Evolutionary conservation across 805 yeast species (phyloP), one percentile per base, ranked within the genome.

Genomic region (Yamadazyma akitaensis): DNA sequence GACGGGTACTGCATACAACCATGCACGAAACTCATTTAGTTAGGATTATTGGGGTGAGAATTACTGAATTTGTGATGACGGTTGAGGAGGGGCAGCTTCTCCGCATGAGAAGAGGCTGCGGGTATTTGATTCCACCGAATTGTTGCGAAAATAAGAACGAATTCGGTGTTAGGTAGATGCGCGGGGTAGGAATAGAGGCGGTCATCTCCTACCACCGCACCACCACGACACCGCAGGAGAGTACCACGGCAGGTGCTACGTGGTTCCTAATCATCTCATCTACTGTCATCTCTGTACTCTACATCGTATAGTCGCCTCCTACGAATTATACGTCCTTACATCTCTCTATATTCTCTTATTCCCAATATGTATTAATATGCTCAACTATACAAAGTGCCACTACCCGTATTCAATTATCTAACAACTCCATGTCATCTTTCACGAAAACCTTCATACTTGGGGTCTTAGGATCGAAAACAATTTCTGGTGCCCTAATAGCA

Each of bases 401-500:
- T 28, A 31, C 21, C 16, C 17, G 11, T 19, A 16, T 40, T 46
- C 33, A 41, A 33, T 26, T 42, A 21, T 42, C 43, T 37, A 51
- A 49, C 31, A 52, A 41, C 16, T 52, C 51, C 49, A 52, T 43
- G 1, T 52, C 55, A 34, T 52, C 55, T 41, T 38, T 47, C 21
- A 52, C 55, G 35, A 52, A 49, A 17, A 52, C 55, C 36, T 52
- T 52, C 55, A 52, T 52, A 38, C 51, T 49, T 34, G 53, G 51
- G 18, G 35, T 45, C 40, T 49, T 52, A 13, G 55, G 55, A 48
- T 52, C 53, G 37, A 52, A 52, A 18, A 52, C 55, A 45, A 52
- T 47, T 30, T 47, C 50, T 16, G 55, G 55, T 4, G 62, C 63
- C 30, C 48, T 47, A 16, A 48, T 30, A 17, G 63, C 61, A 32